These are phyloP conservation scores for Marasmius sp. DNA, from an alignment of 1,284 basidiomycete genomes.

Conservation along the genomic window DNA sequence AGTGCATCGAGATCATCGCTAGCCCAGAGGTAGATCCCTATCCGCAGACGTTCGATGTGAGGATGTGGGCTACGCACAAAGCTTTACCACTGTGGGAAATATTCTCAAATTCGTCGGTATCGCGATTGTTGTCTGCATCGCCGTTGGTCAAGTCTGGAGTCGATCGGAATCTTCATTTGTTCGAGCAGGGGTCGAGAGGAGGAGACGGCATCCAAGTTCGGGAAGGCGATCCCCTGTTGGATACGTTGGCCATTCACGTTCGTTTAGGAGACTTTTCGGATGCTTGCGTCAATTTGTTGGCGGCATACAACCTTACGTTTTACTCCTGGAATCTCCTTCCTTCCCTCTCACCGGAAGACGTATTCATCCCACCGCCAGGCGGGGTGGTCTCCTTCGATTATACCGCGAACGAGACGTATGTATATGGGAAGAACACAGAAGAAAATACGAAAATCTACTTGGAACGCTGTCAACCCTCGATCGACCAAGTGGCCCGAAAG, in stretches of 20 bases:
- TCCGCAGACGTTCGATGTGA: slow-evolving; percentile 44
- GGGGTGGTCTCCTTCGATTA: neutral
- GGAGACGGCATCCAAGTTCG: too few relatives aligned
- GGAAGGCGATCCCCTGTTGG: neutral
- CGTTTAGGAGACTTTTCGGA: neutral
- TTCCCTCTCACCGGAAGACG: neutral
- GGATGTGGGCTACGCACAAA: slow-evolving; percentile 36
- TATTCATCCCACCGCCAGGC: neutral
- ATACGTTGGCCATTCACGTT: neutral
- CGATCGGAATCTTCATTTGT: slow-evolving; percentile 38
- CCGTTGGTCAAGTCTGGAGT: slow-evolving; percentile 40
- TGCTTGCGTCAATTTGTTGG: neutral
- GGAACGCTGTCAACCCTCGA: neutral
- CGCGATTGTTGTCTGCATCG: slow-evolving; percentile 37
- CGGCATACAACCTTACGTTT: neutral
- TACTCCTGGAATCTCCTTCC: slow-evolving; percentile 1
- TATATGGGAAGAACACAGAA: neutral
- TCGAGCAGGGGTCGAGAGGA: slow-evolving; percentile 16
- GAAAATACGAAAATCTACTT: neutral
- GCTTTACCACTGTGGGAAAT: slow-evolving; percentile 38
- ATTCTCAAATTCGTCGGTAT: slow-evolving; percentile 39
- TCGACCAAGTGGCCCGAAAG: neutral
- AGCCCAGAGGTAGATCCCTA: slow-evolving; percentile 31
- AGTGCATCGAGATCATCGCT: slow-evolving; percentile 43
- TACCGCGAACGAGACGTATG: neutral